Conservation (phyloP, 2,329 filamentous ascomycete species). For the Pseudogymnoascus sp. region DNA sequence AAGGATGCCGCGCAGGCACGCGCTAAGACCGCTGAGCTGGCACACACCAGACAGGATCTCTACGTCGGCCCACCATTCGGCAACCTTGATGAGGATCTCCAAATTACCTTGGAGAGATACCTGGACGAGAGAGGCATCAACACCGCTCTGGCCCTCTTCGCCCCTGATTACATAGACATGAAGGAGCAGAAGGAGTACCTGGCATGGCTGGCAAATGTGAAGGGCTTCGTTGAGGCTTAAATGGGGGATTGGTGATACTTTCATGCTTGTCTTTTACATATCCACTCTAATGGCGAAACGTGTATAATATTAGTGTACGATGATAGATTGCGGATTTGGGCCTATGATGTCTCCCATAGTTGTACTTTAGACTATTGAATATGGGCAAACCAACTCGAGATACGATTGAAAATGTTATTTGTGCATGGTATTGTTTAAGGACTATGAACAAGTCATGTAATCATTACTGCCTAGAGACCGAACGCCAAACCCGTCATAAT, state of each 20-base stretch:
- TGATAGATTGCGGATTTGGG: not conserved
- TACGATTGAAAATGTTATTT: not conserved
- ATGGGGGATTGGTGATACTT: conserved; percentile 3
- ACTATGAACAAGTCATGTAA: not conserved
- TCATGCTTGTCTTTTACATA: conserved; percentile 5
- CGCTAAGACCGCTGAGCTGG: conserved; percentile 63
- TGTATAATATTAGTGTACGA: conserved; percentile 8
- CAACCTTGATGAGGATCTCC: conserved; percentile 92
- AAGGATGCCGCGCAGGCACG: conserved; percentile 68
- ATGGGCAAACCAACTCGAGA: not conserved
- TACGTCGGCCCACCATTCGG: conserved; percentile 90
- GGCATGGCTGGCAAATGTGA: conserved; percentile 79
- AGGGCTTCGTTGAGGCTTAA: conserved; percentile 71
- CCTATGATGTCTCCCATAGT: not conserved
- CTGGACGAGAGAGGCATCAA: conserved; percentile 92
- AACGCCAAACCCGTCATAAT: not conserved
- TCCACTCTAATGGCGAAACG: conserved; percentile 11
- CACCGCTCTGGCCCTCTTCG: conserved; percentile 75
- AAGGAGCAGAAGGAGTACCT: conserved; percentile 99
- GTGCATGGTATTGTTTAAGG: not conserved
- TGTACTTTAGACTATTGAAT: not conserved
- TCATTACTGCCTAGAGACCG: not conserved
- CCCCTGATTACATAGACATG: conserved; percentile 91
- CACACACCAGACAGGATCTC: conserved; percentile 65
- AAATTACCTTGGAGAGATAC: conserved; percentile 85